Base-by-base conservation (phyloP, 176 grass and related monocot genomes). In the Triticum timopheevii region DNA sequence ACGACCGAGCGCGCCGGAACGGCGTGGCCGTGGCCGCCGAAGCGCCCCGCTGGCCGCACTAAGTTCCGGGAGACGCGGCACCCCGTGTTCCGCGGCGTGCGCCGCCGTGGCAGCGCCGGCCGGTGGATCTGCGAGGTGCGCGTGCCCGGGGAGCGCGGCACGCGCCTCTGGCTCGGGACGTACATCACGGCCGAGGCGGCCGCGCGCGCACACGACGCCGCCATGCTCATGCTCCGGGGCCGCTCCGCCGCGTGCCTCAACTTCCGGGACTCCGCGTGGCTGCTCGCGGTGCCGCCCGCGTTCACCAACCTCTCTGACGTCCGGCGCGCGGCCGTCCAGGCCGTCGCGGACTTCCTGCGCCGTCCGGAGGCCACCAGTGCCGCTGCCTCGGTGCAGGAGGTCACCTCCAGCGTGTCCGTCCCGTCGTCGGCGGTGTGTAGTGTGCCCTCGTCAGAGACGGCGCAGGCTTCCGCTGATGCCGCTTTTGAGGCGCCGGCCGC, bases 141-240 rank as follows among this genome's bases (percentile, higher is more conserved):
- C 19, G 82, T 85, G 17, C 87, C 87, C 1, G 58, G 79, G 22
- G 39, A 72, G 17, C 82, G 88, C 38, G 89, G 89, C 67, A 61
- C 50, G 42, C 79, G 95, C 12, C 91, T 97, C 34, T 97, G 92
- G 92, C 90, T 97, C 13, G 95, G 95, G 7, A 92, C 92, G 44
- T 97, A 87, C 86, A 20, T 66, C 22, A 83, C 90, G 75, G 92
- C 90, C 20, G 95, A 97, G 73, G 49, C 83, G 9, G 95, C 92
- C 2, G 95, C 95, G n/a, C 84, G 92, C 33, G 95, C 95, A 1
- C 92, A 97, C 87, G 95, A 97, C 77, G 90, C 92, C 13, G 95
- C 87, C 1, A 80, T 84, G 36, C 83, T 97, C 78, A 90, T 87
- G 10, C 85, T 94, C 10, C 39, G 86, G 3, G 84, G 92, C 27